Percentiles rank a stretch among this genome's conserved stretches.
These are phyloP conservation scores for Eimeria praecox DNA, from an alignment of 169 alveolate species.

Conservation along the genomic window DNA sequence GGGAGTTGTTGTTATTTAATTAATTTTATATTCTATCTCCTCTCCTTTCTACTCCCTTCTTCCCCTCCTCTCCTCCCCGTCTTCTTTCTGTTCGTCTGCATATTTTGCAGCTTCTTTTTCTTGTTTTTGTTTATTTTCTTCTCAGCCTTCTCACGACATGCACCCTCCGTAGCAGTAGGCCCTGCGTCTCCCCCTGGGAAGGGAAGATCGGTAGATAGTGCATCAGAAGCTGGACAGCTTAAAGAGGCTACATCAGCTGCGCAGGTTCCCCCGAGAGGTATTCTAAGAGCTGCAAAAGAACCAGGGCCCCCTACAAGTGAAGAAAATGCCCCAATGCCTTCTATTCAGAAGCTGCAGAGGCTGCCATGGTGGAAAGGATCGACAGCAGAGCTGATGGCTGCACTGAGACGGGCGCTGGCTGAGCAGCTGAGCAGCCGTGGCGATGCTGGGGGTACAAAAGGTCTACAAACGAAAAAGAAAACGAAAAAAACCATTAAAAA, in stretches of 20 bases:
- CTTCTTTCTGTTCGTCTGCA: too few relatives aligned
- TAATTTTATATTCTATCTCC: too few relatives aligned
- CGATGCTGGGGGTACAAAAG: background rate
- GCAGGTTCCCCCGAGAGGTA: constrained; percentile 27
- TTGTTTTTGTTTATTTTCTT: background rate
- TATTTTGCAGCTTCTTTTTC: too few relatives aligned
- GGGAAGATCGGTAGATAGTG: background rate
- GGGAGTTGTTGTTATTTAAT: background rate
- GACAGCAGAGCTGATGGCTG: constrained; percentile 27
- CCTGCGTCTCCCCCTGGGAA: background rate
- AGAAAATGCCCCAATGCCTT: constrained; percentile 60
- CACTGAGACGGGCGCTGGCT: constrained; percentile 7
- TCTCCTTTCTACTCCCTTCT: too few relatives aligned
- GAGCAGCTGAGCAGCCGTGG: background rate
- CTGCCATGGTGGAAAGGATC: constrained; percentile 1
- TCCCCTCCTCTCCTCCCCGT: too few relatives aligned
- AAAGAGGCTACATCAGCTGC: background rate
- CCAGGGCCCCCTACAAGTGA: constrained; percentile 37
- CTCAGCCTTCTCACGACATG: constrained; percentile 45
- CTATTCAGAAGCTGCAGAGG: constrained; percentile 22
- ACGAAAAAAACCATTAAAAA: background rate
- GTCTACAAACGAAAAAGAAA: background rate
- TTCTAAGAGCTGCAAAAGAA: constrained; percentile 32
- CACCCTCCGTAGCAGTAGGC: constrained; percentile 48
- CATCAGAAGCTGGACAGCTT: background rate